Conservation (phyloP, 352 stramenopile genomes). For the Pythium chondricola region DNA sequence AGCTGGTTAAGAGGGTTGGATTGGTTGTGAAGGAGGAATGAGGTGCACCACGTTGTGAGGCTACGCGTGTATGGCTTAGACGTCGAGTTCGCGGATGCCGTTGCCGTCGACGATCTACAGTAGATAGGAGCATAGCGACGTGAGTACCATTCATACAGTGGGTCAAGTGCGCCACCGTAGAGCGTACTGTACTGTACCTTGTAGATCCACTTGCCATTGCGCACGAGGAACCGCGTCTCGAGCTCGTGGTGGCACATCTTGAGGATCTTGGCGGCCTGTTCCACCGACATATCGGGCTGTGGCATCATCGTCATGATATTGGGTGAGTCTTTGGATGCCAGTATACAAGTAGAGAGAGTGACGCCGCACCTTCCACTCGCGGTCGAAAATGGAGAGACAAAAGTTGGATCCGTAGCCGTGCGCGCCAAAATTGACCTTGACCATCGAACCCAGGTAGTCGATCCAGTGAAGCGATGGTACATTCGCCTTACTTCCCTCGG, state of each 20-base stretch:
- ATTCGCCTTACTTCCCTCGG: conserved; percentile 18
- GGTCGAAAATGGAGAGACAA: conserved; percentile 83
- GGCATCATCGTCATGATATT: conserved; percentile 2
- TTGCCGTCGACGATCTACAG: conserved; percentile 55
- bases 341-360: conserved; percentile 3
- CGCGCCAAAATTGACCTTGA: conserved; percentile 82
- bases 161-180: background rate
- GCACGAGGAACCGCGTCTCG: conserved; percentile 80
- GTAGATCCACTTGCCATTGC: conserved; percentile 84
- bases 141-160: background rate
- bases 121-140: background rate
- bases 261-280: conserved; percentile 65
- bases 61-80: conserved; percentile 34
- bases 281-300: conserved; percentile 69
- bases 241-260: conserved; percentile 78
- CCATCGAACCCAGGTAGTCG: conserved; percentile 83
- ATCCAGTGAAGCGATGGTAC: conserved; percentile 85
- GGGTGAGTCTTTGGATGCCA: too few species aligned
- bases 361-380: conserved; percentile 77
- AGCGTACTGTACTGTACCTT: conserved; percentile 27
- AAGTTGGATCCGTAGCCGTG: conserved; percentile 85
- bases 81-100: conserved; percentile 57
- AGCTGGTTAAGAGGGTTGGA: too few species aligned
- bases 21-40: too few species aligned
- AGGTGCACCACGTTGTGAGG: too few species aligned